Conservation (phyloP, 305 asterid genomes). For the Lippia alba region DNA sequence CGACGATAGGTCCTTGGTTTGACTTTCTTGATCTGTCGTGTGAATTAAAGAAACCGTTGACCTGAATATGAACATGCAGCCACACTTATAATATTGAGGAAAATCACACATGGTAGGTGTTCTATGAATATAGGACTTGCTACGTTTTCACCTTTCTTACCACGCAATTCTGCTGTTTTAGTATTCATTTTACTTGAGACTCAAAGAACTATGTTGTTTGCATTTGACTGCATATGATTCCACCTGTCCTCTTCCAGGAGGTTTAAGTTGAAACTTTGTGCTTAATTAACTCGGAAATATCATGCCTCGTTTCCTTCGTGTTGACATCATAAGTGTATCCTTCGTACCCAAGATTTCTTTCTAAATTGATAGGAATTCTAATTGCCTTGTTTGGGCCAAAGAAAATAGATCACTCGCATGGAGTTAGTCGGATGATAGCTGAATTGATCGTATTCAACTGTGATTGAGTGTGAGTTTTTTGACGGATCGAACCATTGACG, state of each 20-base stretch:
- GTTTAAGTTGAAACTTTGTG: slow-evolving; percentile 27
- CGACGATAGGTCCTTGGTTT: too few relatives aligned
- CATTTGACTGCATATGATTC: slow-evolving; percentile 31
- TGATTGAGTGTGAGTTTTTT: too few relatives aligned
- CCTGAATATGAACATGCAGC: slow-evolving; percentile 10
- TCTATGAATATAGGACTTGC: not conserved
- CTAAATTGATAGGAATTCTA: too few relatives aligned
- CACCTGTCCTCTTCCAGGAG: slow-evolving; percentile 30
- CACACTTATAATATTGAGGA: not conserved
- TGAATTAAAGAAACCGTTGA: slow-evolving; percentile 16
- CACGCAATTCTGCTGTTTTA: not conserved
- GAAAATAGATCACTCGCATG: too few relatives aligned
- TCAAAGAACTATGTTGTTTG: slow-evolving; percentile 31
- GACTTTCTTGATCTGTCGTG: too few relatives aligned
- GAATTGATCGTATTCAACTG: too few relatives aligned
- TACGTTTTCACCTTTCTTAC: not conserved
- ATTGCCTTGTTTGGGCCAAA: too few relatives aligned
- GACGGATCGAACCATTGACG: too few relatives aligned
- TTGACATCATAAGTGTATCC: slow-evolving; percentile 17
- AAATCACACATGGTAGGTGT: slow-evolving; percentile 32
- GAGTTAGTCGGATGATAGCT: too few relatives aligned
- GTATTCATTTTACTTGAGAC: slow-evolving; percentile 19
- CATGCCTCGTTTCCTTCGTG: slow-evolving; percentile 7
- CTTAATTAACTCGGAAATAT: slow-evolving; percentile 15
- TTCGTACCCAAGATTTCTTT: slow-evolving; percentile 23